phyloP scores from a whole-genome alignment of 108 stramenopile species.

The Skeletonema marinoi region DNA sequence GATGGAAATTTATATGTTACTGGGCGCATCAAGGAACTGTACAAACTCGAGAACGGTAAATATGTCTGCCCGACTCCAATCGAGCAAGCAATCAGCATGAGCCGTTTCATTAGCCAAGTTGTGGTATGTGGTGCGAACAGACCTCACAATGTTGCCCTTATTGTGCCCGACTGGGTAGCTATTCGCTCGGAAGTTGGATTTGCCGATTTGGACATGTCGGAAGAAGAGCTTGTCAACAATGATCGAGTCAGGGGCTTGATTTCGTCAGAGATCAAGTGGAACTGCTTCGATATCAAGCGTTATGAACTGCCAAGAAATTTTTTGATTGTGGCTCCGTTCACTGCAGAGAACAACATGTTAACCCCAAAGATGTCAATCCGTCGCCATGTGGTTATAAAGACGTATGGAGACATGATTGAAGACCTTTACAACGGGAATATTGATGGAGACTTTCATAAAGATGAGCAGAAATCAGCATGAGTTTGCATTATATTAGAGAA shows the following conservation, averaged over 20 bases:
- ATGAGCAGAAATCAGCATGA: constrained; percentile 14
- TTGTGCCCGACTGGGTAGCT: constrained; percentile 89
- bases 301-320: constrained; percentile 77
- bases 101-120: constrained; percentile 87
- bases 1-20: constrained; percentile 75
- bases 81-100: constrained; percentile 89
- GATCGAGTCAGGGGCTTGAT: constrained; percentile 73
- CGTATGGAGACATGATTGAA: constrained; percentile 73
- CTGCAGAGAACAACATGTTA: constrained; percentile 87
- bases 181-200: constrained; percentile 63
- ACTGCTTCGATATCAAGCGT: constrained; percentile 77
- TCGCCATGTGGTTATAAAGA: constrained; percentile 86
- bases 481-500: neutral
- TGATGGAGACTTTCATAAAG: neutral
- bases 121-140: constrained; percentile 90
- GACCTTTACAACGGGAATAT: constrained; percentile 69
- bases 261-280: constrained; percentile 62
- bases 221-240: constrained; percentile 77
- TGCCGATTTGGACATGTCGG: constrained; percentile 45
- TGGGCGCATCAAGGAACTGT: constrained; percentile 89
- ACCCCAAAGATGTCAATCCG: constrained; percentile 95
- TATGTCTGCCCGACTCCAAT: constrained; percentile 93
- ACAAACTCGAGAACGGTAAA: constrained; percentile 98
- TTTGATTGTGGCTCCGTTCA: constrained; percentile 86
- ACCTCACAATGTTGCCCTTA: constrained; percentile 86